Evolutionary conservation across 169 alveolate species (phyloP).

Genomic region (Amoebophrya sp.): DNA sequence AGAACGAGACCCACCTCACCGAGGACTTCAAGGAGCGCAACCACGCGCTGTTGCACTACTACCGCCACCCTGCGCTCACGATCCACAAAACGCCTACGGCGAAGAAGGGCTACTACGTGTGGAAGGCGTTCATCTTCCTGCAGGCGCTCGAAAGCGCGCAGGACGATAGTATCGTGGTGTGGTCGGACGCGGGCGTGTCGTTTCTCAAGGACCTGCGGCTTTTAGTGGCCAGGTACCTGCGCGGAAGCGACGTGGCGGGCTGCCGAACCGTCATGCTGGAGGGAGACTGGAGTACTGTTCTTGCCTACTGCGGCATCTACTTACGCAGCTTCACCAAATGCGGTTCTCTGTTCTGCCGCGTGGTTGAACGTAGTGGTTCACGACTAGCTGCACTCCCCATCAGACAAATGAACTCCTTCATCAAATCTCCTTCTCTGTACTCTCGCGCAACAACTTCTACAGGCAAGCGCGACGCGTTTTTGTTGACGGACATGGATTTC

Average conservation of each 20-base stretch:
- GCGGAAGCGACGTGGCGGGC: not conserved
- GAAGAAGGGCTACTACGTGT: slow-evolving; percentile 14
- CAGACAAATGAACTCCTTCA: not conserved
- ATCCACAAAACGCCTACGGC: slow-evolving; percentile 24
- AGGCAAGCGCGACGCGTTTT: slow-evolving; percentile 12
- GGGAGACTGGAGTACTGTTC: not conserved
- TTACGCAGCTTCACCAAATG: too few species aligned
- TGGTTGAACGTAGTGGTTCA: too few species aligned
- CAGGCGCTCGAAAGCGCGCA: not conserved
- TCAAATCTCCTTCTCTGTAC: not conserved
- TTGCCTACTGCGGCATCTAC: too few species aligned
- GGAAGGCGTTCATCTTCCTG: slow-evolving; percentile 21
- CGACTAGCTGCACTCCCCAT: not conserved
- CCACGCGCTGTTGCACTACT: slow-evolving; percentile 18
- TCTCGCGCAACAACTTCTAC: not conserved
- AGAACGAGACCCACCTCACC: not conserved
- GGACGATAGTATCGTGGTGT: slow-evolving; percentile 11
- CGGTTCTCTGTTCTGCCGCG: too few species aligned
- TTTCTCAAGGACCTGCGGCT: not conserved
- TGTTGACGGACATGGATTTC: slow-evolving; percentile 14
- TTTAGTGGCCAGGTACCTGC: not conserved
- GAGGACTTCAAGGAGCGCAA: too few species aligned
- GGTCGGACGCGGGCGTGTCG: slow-evolving; percentile 22
- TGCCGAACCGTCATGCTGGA: not conserved
- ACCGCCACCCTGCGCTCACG: slow-evolving; percentile 19